Base-by-base conservation (phyloP, 192 early-diverging fungal genomes). In the Diversispora eburnea region DNA sequence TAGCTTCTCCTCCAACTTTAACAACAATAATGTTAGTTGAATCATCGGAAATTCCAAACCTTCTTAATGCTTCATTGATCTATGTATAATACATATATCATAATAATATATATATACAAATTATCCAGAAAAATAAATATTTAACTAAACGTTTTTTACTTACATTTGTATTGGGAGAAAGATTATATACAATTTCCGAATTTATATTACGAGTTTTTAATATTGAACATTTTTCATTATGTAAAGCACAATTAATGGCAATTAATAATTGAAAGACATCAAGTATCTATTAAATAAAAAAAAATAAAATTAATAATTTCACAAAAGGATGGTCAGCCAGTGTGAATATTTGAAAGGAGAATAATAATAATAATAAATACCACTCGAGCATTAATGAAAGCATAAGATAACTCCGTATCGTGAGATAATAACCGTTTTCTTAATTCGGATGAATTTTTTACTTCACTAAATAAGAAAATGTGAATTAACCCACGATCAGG, bases 101-200 rank as follows among this genome's bases (percentile, higher is more conserved):
- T 52, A 39, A 2, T 42, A 73, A 70, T 54, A 52, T 60, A 67
- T 68, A 55, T 57, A 80, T 39, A 67, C 4, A 47, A 58, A 54
- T 17, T 10, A 69, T 49, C 42, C 10, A 19, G 41, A 46, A 52
- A 15, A 22, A 48, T 48, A 57, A 3, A 43, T 15, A 59, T 33
- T 49, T 6, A 17, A 46, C 61, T 49, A 8, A n/a, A 60, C 25
- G 2, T 33, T 33, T 33, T 33, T 33, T 33, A 33, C 59, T 46
- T 85, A 87, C 87, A 61, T 86, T 85, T 54, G 77, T 81, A 13
- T 79, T 77, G 4, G 86, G 79, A 1, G 86, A 86, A 62, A 89
- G 81, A 54, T 81, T 80, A 60, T 86, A 89, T 13, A 87, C 82
- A 61, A 87, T 83, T 76, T 89, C 87, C 8, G 86, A 86, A 74